A percentile compares a stretch with the other conserved stretches of the same genome.
Evolutionary conservation across 31 red algal species (phyloP).

Genomic region (Odonthalia washingtoniensis): DNA sequence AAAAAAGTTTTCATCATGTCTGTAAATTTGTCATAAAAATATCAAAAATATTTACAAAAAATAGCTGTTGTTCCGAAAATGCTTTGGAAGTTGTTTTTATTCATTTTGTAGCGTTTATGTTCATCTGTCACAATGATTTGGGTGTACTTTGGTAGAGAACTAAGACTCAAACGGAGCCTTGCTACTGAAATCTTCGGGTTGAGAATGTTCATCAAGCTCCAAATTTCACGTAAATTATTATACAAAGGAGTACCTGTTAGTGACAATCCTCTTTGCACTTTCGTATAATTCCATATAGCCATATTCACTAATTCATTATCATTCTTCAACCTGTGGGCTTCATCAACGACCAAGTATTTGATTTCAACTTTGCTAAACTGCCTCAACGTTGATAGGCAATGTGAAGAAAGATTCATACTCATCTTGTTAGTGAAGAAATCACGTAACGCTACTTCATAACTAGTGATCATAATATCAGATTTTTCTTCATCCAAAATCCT

Average conservation of each 20-base stretch:
- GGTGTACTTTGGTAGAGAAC: too few relatives aligned
- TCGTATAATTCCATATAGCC: conserved; percentile 55
- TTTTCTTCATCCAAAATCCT: conserved; percentile 50
- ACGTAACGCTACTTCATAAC: conserved; percentile 73
- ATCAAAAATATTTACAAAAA: too few relatives aligned
- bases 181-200: conserved; percentile 69
- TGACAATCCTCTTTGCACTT: too few relatives aligned
- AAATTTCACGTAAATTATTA: conserved; percentile 79
- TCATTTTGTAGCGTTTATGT: too few relatives aligned
- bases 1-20: too few relatives aligned
- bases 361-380: conserved; percentile 62
- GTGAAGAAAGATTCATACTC: conserved; percentile 18
- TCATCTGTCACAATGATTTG: too few relatives aligned
- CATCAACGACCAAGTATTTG: conserved; percentile 81
- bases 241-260: conserved; percentile 86
- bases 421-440: conserved; percentile 55
- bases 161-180: conserved; percentile 63
- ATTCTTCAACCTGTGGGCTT: conserved; percentile 82
- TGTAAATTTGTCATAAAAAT: too few relatives aligned
- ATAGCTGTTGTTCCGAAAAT: too few relatives aligned
- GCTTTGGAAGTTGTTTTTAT: too few relatives aligned
- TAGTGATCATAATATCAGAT: conserved; percentile 84
- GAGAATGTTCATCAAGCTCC: conserved; percentile 79
- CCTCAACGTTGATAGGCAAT: conserved; percentile 7
- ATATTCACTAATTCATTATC: conserved; percentile 54